Evolutionary conservation across 2,329 filamentous ascomycete genomes (phyloP).

Genomic region (Pseudogymnoascus sp.): DNA sequence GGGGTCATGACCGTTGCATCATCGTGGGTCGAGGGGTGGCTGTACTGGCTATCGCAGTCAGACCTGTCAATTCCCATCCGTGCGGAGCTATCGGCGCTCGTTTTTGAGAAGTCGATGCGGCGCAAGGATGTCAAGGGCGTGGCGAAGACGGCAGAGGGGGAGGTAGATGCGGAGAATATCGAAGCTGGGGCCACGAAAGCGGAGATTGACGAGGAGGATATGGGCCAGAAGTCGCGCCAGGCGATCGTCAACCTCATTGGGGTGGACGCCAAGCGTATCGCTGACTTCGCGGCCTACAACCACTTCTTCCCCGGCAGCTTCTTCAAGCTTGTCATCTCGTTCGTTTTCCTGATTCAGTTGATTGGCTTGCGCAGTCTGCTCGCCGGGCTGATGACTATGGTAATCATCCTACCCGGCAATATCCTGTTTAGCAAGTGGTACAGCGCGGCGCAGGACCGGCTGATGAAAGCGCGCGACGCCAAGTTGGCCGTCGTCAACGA

Average conservation of each 20-base stretch:
- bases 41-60: constrained; percentile 60
- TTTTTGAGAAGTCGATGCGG: constrained; percentile 71
- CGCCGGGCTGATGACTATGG: constrained; percentile 58
- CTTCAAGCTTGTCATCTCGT: constrained; percentile 58
- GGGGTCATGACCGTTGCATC: constrained; percentile 48
- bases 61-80: constrained; percentile 60
- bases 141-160: constrained; percentile 39
- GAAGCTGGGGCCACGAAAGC: constrained; percentile 25
- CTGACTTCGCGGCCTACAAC: constrained; percentile 61
- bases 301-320: constrained; percentile 56
- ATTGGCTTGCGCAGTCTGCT: constrained; percentile 65
- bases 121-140: constrained; percentile 67
- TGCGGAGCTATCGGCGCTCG: constrained; percentile 60
- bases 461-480: constrained; percentile 70
- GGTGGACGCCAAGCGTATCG: constrained; percentile 64
- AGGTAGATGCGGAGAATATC: constrained; percentile 20
- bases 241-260: constrained; percentile 71
- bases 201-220: constrained; percentile 35
- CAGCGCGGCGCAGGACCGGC: constrained; percentile 53
- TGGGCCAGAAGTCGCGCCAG: constrained; percentile 54
- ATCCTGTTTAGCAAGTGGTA: constrained; percentile 59
- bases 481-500: constrained; percentile 73
- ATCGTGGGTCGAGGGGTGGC: constrained; percentile 55
- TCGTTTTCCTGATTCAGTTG: constrained; percentile 58
- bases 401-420: constrained; percentile 61